A percentile compares a stretch with the other conserved stretches of the same genome.
Evolutionary conservation across 2,329 filamentous ascomycete genomes (phyloP).

Genomic region (Curvularia verruculosa): DNA sequence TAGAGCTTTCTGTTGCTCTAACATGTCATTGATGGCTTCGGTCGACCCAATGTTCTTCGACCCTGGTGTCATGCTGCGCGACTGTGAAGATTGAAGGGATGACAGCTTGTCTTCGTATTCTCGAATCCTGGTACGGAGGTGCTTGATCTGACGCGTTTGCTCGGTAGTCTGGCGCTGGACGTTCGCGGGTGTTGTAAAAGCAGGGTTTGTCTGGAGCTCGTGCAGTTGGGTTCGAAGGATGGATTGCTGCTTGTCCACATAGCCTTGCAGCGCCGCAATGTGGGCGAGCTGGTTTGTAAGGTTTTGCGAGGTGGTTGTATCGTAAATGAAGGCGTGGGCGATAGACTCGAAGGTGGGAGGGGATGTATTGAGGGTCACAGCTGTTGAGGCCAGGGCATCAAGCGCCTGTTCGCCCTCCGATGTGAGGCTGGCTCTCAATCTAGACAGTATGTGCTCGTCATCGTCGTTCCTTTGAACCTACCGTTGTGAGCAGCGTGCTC

Average conservation of each 20-base stretch:
- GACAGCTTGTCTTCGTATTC: conserved; percentile 61
- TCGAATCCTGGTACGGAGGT: conserved; percentile 68
- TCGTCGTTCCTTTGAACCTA: conserved; percentile 30
- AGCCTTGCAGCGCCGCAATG: conserved; percentile 42
- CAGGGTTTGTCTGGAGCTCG: conserved; percentile 38
- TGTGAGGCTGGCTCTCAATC: conserved; percentile 34
- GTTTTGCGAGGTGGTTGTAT: conserved; percentile 39
- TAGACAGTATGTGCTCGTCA: conserved; percentile 33
- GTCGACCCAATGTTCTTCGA: conserved; percentile 48
- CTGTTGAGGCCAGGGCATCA: conserved; percentile 45
- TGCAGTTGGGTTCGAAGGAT: conserved; percentile 40
- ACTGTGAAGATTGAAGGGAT: conserved; percentile 46
- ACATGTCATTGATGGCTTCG: conserved; percentile 63
- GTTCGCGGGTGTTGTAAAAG: conserved; percentile 57
- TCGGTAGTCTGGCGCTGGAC: conserved; percentile 75
- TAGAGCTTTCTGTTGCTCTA: conserved; percentile 66
- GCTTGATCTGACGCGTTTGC: conserved; percentile 71
- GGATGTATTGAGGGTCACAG: conserved; percentile 46
- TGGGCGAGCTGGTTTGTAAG: conserved; percentile 42
- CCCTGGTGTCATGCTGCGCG: conserved; percentile 26
- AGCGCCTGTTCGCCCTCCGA: conserved; percentile 42
- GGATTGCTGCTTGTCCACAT: conserved; percentile 42
- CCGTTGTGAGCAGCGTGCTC: conserved; percentile 19
- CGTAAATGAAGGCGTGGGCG: conserved; percentile 45
- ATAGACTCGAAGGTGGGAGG: conserved; percentile 34